Base-by-base conservation (phyloP, 2,329 filamentous ascomycete species). In the Colletotrichum melonis region DNA sequence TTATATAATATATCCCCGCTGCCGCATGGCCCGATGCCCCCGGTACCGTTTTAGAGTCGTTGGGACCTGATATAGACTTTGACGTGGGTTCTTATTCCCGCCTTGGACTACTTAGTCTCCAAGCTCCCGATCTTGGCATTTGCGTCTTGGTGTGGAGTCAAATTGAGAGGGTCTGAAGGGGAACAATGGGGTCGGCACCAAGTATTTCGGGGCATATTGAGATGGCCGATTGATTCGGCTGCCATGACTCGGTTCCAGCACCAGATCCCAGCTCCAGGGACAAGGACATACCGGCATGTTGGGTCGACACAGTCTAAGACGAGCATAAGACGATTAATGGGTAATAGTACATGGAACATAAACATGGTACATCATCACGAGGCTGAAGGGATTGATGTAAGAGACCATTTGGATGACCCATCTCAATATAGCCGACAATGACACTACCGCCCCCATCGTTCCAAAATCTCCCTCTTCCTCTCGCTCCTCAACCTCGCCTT, bases 401-500 rank as follows among this genome's bases (percentile, higher is more conserved):
- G 14, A 38, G 35, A 6, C 5, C 16, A 16, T 42, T 16, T 35
- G 16, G 28, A 38, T 26, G 3, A 4, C 16, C 5, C 12, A 56
- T 16, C 14, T 49, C 3, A 4, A n/a, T 3, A 12, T 3, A 11
- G 16, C 49, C 16, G 46, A 22, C 52, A 32, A 46, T 6, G 9
- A 14, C 11, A 5, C n/a, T 30, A 69, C 8, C 63, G 63, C 1
- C 78, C 79, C 86, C 86, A 88, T 8, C 85, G 79, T n/a, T 80
- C 78, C 26, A 88, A 75, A 28, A 91, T 80, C 58, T 88, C 85
- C 6, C 88, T 87, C 72, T 82, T 84, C 77, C 85, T 87, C n/a
- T 83, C 80, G 73, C 87, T 89, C 75, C 79, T 84, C 1, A 77
- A 81, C 30, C 79, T 76, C 5, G 83, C 77, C 42, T 79, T 81